These are phyloP conservation scores for fission yeast (Schizosaccharomyces pombe) DNA, from an alignment of 805 yeast genomes.

Conservation along the genomic window DNA sequence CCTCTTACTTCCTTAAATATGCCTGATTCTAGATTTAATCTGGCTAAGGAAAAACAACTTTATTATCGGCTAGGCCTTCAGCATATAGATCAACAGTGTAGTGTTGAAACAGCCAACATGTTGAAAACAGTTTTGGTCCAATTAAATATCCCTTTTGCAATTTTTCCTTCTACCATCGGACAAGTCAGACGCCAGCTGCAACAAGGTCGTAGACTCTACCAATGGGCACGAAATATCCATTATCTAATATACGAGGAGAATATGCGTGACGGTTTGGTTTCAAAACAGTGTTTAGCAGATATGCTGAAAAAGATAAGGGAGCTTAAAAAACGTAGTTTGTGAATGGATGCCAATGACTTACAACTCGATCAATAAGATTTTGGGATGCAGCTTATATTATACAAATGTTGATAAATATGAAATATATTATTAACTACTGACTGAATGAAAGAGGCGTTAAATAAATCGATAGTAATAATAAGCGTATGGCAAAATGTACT, in stretches of 20 bases:
- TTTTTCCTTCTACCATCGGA: background rate
- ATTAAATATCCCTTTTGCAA: background rate
- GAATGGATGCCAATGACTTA: too few species aligned
- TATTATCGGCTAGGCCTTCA: conserved; percentile 2
- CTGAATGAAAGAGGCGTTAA: too few species aligned
- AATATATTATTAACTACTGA: too few species aligned
- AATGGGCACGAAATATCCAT: background rate
- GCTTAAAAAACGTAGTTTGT: too few species aligned
- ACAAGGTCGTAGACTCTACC: background rate
- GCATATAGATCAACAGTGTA: background rate
- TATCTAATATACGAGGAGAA: background rate
- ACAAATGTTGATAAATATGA: too few species aligned
- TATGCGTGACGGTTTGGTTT: background rate
- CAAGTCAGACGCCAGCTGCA: background rate
- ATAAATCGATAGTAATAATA: too few species aligned
- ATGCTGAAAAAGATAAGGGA: background rate
- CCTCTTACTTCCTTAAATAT: background rate
- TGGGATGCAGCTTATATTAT: too few species aligned
- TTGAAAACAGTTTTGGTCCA: background rate
- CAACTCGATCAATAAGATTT: background rate
- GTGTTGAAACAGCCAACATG: conserved; percentile 1
- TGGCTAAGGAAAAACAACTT: background rate
- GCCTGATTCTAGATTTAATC: background rate
- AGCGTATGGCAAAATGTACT: too few species aligned
- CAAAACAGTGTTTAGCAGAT: background rate